Base-by-base conservation (phyloP, 768 basidiomycete species). In the Lactarius tabidus region DNA sequence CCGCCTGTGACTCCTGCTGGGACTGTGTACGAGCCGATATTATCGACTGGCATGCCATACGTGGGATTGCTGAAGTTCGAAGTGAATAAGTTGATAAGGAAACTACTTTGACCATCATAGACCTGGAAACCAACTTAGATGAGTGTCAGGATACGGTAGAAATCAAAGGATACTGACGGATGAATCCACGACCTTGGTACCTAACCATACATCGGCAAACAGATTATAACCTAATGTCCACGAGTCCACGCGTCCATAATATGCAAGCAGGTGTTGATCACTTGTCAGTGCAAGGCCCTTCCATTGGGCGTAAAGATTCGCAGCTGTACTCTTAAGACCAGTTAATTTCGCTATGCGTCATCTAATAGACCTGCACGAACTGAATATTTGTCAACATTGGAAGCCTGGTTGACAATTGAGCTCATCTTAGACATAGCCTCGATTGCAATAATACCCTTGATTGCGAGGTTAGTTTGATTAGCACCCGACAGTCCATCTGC, bases 201-300 rank as follows among this genome's bases (percentile, higher is more conserved):
- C 79, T 57, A 88, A 73, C 43, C 88, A 75, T 70, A 79, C 82
- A 71, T 88, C 87, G 10, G 80, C 83, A 62, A 79, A 87, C 55
- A 89, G 70, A 75, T 88, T 88, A 74, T 89, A 88, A 12, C 82
- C 74, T 26, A 86, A 70, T 3, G 83, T 83, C 85, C 85, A 87
- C 65, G 81, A 82, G 54, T n/a, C 56, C 20, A 48, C 4, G 33
- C 57, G 29, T 15, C 65, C 26, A 57, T 62, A 41, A 54, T 60
- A 55, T 35, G 17, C 31, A 41, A 61, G 48, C 35, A 41, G 29
- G 33, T 43, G 8, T 59, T 63, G 55, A 69, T 57, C 54, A 33
- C 12, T 53, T 48, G 58, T 39, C 2, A 60, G 31, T n/a, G 66
- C 63, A 10, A 65, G 33, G 12, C 23, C 15, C 63, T 65, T 60